Evolutionary conservation across 768 basidiomycete species (phyloP).

Genomic region (Auricularia sp.): DNA sequence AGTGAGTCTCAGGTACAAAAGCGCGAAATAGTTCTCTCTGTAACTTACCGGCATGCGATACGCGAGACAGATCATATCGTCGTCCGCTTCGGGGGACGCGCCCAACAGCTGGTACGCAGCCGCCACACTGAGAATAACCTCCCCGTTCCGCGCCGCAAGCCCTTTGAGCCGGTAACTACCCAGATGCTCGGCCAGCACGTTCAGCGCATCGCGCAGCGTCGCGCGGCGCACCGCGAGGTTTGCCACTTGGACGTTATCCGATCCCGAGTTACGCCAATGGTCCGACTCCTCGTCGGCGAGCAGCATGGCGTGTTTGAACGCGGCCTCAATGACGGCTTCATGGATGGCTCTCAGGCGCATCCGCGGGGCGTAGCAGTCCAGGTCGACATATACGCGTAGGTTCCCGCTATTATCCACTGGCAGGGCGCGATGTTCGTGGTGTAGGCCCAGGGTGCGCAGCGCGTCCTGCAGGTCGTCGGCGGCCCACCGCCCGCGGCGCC

Average conservation of each 20-base stretch:
- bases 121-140: not conserved
- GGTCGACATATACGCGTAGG: not conserved
- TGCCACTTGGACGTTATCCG: not conserved
- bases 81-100: not conserved
- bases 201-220: not conserved
- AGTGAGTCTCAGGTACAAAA: too few species aligned
- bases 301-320: not conserved
- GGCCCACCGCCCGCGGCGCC: not conserved
- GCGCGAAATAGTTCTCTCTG: too few species aligned
- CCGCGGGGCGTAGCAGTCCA: not conserved
- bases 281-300: not conserved
- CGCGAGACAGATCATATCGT: not conserved
- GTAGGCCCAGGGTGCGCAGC: not conserved
- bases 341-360: not conserved
- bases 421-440: not conserved
- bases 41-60: not conserved
- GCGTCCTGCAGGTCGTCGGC: not conserved
- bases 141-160: not conserved
- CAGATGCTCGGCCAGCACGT: not conserved
- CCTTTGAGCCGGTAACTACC: not conserved
- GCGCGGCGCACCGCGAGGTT: not conserved
- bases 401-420: not conserved
- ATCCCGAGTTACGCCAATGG: not conserved
- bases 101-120: not conserved
- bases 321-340: not conserved